Percentiles rank a stretch among this genome's conserved stretches.
These are phyloP conservation scores for Penicillium verhagenii DNA, from an alignment of 495 filamentous ascomycete genomes.

Conservation along the genomic window DNA sequence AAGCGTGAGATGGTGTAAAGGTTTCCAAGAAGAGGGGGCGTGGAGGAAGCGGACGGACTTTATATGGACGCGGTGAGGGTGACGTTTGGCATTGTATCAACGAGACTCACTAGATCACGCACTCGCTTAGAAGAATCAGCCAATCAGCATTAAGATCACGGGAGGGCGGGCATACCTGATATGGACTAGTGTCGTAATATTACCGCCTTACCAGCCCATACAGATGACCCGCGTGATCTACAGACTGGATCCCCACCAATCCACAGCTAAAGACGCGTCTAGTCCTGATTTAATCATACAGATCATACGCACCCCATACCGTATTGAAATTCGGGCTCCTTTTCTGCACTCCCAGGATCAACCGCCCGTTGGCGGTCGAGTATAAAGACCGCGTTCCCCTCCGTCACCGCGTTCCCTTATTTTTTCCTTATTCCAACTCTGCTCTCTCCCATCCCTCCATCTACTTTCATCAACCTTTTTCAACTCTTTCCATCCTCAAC, in stretches of 20 bases:
- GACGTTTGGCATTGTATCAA: slow-evolving; percentile 42
- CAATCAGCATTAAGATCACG: slow-evolving; percentile 42
- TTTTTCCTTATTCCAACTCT: slow-evolving; percentile 40
- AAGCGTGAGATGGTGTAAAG: slow-evolving; percentile 25
- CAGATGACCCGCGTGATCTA: slow-evolving; percentile 17
- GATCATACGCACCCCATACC: slow-evolving; percentile 45
- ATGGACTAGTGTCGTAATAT: slow-evolving; percentile 31
- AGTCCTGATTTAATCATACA: slow-evolving; percentile 44
- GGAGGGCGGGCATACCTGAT: slow-evolving; percentile 23
- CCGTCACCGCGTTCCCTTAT: slow-evolving; percentile 44
- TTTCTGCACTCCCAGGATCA: slow-evolving; percentile 44
- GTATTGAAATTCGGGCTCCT: slow-evolving; percentile 53
- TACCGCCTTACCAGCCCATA: slow-evolving; percentile 7
- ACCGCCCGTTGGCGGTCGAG: slow-evolving; percentile 39
- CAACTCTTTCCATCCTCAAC: slow-evolving; percentile 15
- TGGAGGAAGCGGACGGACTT: slow-evolving; percentile 38
- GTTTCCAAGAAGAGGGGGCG: slow-evolving; percentile 26
- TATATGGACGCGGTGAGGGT: slow-evolving; percentile 48
- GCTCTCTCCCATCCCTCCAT: slow-evolving; percentile 34
- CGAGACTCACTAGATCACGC: slow-evolving; percentile 45
- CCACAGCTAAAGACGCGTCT: slow-evolving; percentile 21
- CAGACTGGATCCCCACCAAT: slow-evolving; percentile 9
- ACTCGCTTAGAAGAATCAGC: slow-evolving; percentile 48
- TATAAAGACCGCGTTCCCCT: slow-evolving; percentile 55
- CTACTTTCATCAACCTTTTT: slow-evolving; percentile 26